Evolutionary conservation across 2,329 filamentous ascomycete genomes (phyloP), one percentile per base, ranked within the genome.

Genomic region (Aspergillus japonicus): DNA sequence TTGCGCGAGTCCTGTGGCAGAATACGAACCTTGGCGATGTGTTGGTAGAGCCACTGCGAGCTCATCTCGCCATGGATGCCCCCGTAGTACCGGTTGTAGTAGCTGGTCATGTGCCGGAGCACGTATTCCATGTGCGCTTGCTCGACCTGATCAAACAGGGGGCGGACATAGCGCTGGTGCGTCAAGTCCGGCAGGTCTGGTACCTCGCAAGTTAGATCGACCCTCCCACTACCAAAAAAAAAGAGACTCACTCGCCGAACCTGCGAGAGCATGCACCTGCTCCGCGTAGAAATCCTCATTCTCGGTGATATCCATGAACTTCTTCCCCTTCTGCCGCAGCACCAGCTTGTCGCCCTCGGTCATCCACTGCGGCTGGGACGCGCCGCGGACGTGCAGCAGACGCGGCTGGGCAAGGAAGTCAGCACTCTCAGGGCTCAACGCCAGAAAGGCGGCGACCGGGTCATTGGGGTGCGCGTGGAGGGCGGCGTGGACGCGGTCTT

Each of bases 1-100:
- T 16, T 12, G 33, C 14, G n/a, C 11, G 33, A 35, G 33, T 29
- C 7, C 26, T 29, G 26, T 29, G 26, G 26, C 26, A 29, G 26
- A 5, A 10, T 29, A 21, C 7, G 42, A 10, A 55, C 53, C 53
- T 35, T 31, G 19, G 53, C 53, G 24, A 55, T 55, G 5, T 55
- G 29, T 2, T 48, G 6, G 19, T 55, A 44, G 6, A 55, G 53
- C 53, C 53, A 55, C 19, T 55, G 23, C 11, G 53, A 48, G 53
- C 53, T 55, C 44, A 24, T 48, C 23, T 55, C 53, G 42, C 53
- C 53, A 44, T 55, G 53, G 12, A 48, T 47, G 4, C 42, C 53
- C 2, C 53, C 53, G n/a, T 55, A 55, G 26, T 55, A 55, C 26
- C 53, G 53, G 26, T 55, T 55, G 26, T 55, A 55, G 53, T 55